Evolutionary conservation across 371 early-diverging fungal species (phyloP).

Genomic region (Vairimorpha necatrix): DNA sequence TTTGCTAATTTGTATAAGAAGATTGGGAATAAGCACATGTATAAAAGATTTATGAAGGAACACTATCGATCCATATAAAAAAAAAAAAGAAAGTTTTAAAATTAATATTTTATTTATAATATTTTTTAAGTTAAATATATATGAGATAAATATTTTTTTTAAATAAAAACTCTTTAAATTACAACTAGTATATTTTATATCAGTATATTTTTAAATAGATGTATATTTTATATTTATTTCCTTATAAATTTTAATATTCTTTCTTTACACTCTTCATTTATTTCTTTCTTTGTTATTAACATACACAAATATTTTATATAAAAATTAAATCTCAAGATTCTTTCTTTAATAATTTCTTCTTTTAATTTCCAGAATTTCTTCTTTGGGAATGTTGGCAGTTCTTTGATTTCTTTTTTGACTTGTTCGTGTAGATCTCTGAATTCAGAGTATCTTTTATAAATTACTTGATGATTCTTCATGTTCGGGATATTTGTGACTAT

Average conservation of each 20-base stretch:
- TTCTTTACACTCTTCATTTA: not conserved
- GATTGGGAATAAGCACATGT: not conserved
- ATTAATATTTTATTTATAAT: too few species aligned
- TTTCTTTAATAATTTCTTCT: slow-evolving; percentile 20
- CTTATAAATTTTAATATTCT: not conserved
- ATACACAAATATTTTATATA: slow-evolving; percentile 33
- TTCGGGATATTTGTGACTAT: slow-evolving; percentile 19
- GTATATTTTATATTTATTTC: not conserved
- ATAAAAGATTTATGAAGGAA: slow-evolving; percentile 6
- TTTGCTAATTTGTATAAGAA: not conserved
- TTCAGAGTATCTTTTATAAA: slow-evolving; percentile 27
- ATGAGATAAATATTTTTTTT: too few species aligned
- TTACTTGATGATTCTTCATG: slow-evolving; percentile 17
- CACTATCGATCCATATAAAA: not conserved
- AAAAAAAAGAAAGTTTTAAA: not conserved
- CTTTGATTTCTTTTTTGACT: not conserved
- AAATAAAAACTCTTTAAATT: too few species aligned
- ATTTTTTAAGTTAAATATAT: too few species aligned
- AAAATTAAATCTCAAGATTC: slow-evolving; percentile 11
- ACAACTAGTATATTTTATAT: too few species aligned
- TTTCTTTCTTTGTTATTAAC: not conserved
- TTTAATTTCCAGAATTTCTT: slow-evolving; percentile 19
- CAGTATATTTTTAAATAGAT: not conserved
- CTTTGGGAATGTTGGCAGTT: slow-evolving; percentile 21
- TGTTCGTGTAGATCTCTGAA: slow-evolving; percentile 5